Base-by-base conservation (phyloP, 257 asterid genomes). In the Lycium ferocissimum region DNA sequence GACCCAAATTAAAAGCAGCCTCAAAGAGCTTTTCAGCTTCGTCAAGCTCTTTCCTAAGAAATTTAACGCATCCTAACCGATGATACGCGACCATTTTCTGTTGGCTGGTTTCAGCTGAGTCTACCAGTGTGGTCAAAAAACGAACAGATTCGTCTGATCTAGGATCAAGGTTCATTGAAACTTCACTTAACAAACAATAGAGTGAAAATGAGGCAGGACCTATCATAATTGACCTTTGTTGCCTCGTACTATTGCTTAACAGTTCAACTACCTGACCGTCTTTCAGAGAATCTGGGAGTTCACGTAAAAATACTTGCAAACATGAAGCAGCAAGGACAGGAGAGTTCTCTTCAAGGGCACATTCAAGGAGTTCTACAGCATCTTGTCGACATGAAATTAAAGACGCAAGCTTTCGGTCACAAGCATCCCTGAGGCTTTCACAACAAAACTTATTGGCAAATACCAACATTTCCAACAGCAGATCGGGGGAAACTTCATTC, bases 361-460 rank as follows among this genome's bases (percentile, higher is more conserved):
- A 97, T 88, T 97, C 99, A 90, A 95, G 87, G 79, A 97, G 93
- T 70, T 95, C 99, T 26, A 91, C 85, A 0, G 99, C 99, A 86
- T 97, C 99, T 87, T 91, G 94, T 66, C 91, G 87, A 79, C 97
- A 94, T 53, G 91, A 88, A 53, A 93, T 96, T 85, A 94, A 83
- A 69, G 98, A 90, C 56, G 99, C 96, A 66, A 97, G 99, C 84
- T 91, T 95, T 84, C 94, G 86, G 75, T 94, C 99, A 80, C 99
- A 97, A 59, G 96, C 94, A 89, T 97, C 97, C 92, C 94, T 95
- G 33, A 97, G 90, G 79, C 89, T 89, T 85, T 95, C 99, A 82
- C 99, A 97, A 91, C 99, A 97, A 88, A 92, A 97, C 87, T 93
- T 95, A 85, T 97, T 97, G 17, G 99, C 94, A 91, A 95, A 95